Evolutionary conservation across 345 rosid species (phyloP).

Genomic region (Eucalyptus sp.): DNA sequence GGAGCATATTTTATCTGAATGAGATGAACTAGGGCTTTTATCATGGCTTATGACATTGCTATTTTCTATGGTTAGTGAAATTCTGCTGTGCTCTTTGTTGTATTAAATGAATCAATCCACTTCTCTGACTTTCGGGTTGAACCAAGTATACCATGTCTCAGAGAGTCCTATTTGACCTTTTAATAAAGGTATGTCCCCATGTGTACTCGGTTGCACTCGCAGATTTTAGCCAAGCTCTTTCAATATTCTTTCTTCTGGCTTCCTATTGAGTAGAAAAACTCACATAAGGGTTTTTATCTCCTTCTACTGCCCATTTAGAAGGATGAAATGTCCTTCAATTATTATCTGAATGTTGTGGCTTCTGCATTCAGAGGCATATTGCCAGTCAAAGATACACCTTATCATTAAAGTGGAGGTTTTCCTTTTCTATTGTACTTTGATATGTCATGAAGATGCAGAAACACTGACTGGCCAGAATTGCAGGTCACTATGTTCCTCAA

Average conservation of each 20-base stretch:
- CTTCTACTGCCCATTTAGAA: neutral
- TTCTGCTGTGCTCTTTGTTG: neutral
- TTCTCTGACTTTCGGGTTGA: neutral
- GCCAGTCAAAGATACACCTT: neutral
- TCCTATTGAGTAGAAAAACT: neutral
- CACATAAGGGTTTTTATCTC: neutral
- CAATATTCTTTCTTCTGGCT: neutral
- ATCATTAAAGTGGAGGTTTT: neutral
- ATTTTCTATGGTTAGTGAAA: neutral
- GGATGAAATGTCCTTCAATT: neutral
- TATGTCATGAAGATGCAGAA: neutral
- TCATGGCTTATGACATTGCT: neutral
- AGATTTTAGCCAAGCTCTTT: neutral
- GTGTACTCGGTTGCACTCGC: rapidly evolving
- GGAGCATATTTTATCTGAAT: neutral
- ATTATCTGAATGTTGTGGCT: neutral
- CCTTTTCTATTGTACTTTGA: neutral
- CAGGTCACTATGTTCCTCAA: constrained; percentile 98
- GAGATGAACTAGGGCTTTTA: neutral
- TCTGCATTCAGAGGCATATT: neutral
- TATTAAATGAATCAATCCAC: neutral
- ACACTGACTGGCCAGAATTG: neutral
- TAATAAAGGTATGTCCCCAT: neutral
- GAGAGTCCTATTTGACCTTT: neutral
- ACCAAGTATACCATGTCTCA: neutral